Base-by-base conservation (phyloP, 2,329 filamentous ascomycete species). In the Aspergillus pseudoterreus region DNA sequence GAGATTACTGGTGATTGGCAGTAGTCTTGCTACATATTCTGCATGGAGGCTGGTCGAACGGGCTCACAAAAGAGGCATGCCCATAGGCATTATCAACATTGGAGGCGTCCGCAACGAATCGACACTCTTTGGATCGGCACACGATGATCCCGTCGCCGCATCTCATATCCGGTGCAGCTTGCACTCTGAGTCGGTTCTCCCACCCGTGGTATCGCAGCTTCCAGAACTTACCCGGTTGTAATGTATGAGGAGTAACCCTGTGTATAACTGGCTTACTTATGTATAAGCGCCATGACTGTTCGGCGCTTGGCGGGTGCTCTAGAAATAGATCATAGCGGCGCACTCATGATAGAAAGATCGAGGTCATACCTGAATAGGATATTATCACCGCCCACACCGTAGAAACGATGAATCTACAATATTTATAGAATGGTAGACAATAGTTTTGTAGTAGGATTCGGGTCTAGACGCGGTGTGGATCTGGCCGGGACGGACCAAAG, bases 11-110 rank as follows among this genome's bases (percentile, higher is more conserved):
- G 81, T 97, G 8, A 70, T 97, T 14, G 94, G 92, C 4, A 96
- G 90, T 33, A 96, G 90, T 55, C 79, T 97, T 44, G 94, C 94
- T 5, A 97, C 94, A 0, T 97, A 95, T 69, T 96, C 91, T 10
- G 94, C 94, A 0, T 99, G 91, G 91, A 79, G 92, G 52, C 71
- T 99, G 49, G 90, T 88, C 1, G 92, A 91, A 74, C 78, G 86
- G 53, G 94, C 92, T 27, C 86, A 87, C 60, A 88, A 94, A 61
- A 81, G 85, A 56, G 85, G 85, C 1, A 92, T 95, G 83, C 86
- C 90, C 14, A 88, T 97, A 66, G 92, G 86, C 0, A 85, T 96
- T 39, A 75, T 96, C 52, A 97, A 96, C 63, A 79, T 96, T 53
- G 75, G 75, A 27, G 75, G 75, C 5, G 72, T 78, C 6, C 62